Percentiles rank a stretch among this genome's conserved stretches.
Conservation (phyloP, 1,139 yeast genomes). For the Hyphopichia khmerensis region DNA sequence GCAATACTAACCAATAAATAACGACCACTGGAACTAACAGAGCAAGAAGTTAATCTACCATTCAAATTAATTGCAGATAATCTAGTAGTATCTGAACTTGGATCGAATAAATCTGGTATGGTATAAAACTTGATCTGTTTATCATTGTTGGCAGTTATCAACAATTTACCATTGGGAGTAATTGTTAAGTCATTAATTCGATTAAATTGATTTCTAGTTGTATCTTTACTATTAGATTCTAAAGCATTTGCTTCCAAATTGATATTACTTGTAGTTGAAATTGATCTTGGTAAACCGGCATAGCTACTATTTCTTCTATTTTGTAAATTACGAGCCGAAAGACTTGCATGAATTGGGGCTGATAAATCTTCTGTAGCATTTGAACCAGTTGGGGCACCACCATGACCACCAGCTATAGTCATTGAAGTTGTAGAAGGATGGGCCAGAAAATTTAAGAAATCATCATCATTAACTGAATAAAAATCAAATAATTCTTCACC, state of each 20-base stretch:
- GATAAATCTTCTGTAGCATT: constrained; percentile 9
- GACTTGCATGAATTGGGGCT: constrained; percentile 6
- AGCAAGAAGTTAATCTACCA: constrained; percentile 43
- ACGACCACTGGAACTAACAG: constrained; percentile 42
- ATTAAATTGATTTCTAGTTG: constrained; percentile 29
- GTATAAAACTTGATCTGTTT: constrained; percentile 54
- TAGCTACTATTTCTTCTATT: constrained; percentile 3
- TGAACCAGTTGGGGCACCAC: neutral
- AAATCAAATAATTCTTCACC: constrained; percentile 46
- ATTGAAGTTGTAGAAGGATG: constrained; percentile 6
- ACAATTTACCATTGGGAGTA: constrained; percentile 59
- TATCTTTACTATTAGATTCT: constrained; percentile 6
- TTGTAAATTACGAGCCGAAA: neutral
- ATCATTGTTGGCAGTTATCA: constrained; percentile 66
- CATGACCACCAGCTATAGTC: neutral
- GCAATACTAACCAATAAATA: constrained; percentile 61
- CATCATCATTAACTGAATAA: constrained; percentile 39
- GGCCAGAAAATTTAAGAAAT: neutral
- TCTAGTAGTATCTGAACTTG: constrained; percentile 33
- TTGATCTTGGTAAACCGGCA: neutral
- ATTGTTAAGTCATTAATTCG: constrained; percentile 67
- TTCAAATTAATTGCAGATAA: constrained; percentile 33
- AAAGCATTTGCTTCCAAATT: neutral
- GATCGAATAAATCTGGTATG: constrained; percentile 36
- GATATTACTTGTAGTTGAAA: neutral